Base-by-base conservation (phyloP, 768 basidiomycete genomes). In the Phylloporus sp. region DNA sequence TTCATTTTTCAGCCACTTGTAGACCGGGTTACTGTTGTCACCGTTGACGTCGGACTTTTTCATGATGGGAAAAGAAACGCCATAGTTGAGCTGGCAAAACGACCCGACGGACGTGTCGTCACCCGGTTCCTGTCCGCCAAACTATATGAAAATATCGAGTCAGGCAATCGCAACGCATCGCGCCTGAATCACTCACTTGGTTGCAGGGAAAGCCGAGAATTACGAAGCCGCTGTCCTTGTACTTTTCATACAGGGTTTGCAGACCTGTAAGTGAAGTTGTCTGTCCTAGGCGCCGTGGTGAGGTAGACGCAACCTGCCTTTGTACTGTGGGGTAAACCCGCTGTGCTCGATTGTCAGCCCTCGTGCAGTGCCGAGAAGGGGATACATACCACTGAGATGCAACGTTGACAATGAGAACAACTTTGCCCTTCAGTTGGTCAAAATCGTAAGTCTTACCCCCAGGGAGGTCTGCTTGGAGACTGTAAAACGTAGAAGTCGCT, bases 31-130 rank as follows among this genome's bases (percentile, higher is more conserved):
- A 52, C 88, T 82, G 57, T 78, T 73, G 59, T 86, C 82, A 4
- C 94, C 94, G 67, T 97, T 97, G 35, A 97, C 95, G 46, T 97
- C 90, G 18, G 87, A 87, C 73, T 95, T 97, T 73, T 84, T 87
- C 85, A 91, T 89, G 45, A 97, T 71, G 11, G 91, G 91, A 76
- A 95, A 95, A 7, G 81, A 82, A 24, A 97, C 93, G 16, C 91
- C 91, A 66, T 94, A 85, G 74, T 94, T 95, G 55, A 82, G 62
- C 45, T 80, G 73, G 73, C 91, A 92, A 69, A 88, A 89, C 62
- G 82, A 73, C 18, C 74, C 76, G 59, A 95, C 87, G 38, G 79
- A 78, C n/a, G 76, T 77, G 60, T 95, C 91, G 28, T 79, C 75
- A n/a, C 79, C 85, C 0, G 92, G 92, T 61, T 95, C 92, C 71